phyloP scores from a whole-genome alignment of 108 stramenopile species.

The Mediolabrus comicus region DNA sequence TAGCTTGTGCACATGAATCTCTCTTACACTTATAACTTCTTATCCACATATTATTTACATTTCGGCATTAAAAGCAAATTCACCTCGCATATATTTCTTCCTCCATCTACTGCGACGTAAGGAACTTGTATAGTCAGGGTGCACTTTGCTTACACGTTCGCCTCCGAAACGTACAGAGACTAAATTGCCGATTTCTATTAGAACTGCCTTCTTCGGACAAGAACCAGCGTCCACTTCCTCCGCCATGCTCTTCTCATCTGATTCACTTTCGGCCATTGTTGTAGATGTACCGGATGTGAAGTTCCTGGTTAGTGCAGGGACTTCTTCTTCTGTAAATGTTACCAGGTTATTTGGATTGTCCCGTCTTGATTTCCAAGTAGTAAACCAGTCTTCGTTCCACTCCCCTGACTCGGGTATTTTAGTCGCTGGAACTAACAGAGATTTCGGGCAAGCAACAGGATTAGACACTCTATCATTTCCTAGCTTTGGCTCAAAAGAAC shows the following conservation, averaged over 20 bases:
- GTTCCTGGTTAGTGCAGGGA: neutral
- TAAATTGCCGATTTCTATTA: conserved; percentile 66
- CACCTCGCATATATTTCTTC: conserved; percentile 68
- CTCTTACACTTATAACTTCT: neutral
- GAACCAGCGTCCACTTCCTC: conserved; percentile 3
- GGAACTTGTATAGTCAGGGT: conserved; percentile 67
- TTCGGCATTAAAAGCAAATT: neutral
- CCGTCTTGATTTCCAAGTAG: conserved; percentile 55
- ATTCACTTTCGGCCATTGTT: neutral
- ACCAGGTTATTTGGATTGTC: conserved; percentile 45
- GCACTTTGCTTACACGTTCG: conserved; percentile 68
- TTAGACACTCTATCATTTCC: conserved; percentile 60
- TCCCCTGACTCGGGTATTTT: conserved; percentile 61
- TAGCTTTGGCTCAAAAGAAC: conserved; percentile 40
- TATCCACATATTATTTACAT: neutral
- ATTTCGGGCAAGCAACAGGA: conserved; percentile 65
- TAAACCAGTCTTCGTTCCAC: conserved; percentile 82
- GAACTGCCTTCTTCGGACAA: conserved; percentile 28
- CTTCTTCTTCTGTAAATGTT: conserved; percentile 18
- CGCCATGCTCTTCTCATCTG: conserved; percentile 1
- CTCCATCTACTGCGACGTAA: conserved; percentile 77
- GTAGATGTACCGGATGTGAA: neutral
- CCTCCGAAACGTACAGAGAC: conserved; percentile 64
- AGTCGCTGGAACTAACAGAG: conserved; percentile 68
- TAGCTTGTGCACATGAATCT: too few relatives aligned